phyloP scores from a whole-genome alignment of 2,329 filamentous ascomycete species.

The Paraphoma chrysanthemicola region DNA sequence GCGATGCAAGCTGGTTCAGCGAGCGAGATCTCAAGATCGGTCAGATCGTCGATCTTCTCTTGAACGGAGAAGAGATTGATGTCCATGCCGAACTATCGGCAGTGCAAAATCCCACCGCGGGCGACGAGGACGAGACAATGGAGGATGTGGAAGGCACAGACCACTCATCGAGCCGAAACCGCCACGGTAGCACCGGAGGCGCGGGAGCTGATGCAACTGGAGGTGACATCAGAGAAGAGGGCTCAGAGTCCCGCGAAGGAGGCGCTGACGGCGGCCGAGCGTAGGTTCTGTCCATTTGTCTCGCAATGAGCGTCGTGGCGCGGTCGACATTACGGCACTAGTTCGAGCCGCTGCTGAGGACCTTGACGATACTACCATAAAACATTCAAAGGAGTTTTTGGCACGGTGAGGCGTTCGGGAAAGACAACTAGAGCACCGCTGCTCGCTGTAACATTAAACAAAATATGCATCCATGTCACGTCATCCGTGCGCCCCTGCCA shows the following conservation, averaged over 20 bases:
- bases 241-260: slow-evolving; percentile 84
- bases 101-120: slow-evolving; percentile 62
- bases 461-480: slow-evolving; percentile 40
- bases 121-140: slow-evolving; percentile 72
- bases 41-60: slow-evolving; percentile 80
- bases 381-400: slow-evolving; percentile 19
- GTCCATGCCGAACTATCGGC: slow-evolving; percentile 71
- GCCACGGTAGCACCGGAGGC: slow-evolving; percentile 67
- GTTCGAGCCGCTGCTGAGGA: slow-evolving; percentile 27
- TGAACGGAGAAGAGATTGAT: slow-evolving; percentile 90
- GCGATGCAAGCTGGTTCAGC: slow-evolving; percentile 80
- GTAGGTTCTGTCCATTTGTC: slow-evolving; percentile 74
- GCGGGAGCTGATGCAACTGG: slow-evolving; percentile 87
- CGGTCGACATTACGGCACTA: slow-evolving; percentile 35
- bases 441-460: slow-evolving; percentile 46
- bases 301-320: slow-evolving; percentile 44
- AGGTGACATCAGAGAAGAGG: slow-evolving; percentile 90
- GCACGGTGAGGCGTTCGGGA: slow-evolving; percentile 44
- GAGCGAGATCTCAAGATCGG: slow-evolving; percentile 85
- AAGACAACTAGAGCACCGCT: slow-evolving; percentile 11
- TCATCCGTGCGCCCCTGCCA: slow-evolving; percentile 35
- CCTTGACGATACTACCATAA: slow-evolving; percentile 21
- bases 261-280: slow-evolving; percentile 97
- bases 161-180: slow-evolving; percentile 38
- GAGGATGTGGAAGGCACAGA: slow-evolving; percentile 64